Evolutionary conservation across 805 yeast species (phyloP).

Genomic region (Brettanomyces nanus): DNA sequence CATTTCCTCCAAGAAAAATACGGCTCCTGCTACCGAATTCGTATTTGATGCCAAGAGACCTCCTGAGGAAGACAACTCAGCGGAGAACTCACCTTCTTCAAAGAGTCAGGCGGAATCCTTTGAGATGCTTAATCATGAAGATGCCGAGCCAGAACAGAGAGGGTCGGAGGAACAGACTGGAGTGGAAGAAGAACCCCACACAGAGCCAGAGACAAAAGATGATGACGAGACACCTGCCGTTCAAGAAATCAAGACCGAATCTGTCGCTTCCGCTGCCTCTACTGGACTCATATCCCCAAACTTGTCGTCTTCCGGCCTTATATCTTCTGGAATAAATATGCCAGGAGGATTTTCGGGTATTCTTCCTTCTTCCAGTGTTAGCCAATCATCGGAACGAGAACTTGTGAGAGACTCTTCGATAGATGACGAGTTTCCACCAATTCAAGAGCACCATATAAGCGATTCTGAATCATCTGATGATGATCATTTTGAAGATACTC

Average conservation of each 20-base stretch:
- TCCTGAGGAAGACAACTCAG: conserved; percentile 2
- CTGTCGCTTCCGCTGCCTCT: background rate
- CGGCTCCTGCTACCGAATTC: no score
- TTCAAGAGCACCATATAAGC: conserved; percentile 1
- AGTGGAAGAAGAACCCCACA: background rate
- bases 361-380: background rate
- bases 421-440: background rate
- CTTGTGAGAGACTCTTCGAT: background rate
- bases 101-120: conserved; percentile 36
- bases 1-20: no score
- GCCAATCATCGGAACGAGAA: background rate
- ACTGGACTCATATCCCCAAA: background rate
- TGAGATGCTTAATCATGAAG: conserved; percentile 46
- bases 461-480: conserved; percentile 1
- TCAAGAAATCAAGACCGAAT: background rate
- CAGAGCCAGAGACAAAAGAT: conserved; percentile 1
- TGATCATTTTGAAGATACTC: conserved; percentile 2
- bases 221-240: background rate
- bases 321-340: background rate
- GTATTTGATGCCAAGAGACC: background rate
- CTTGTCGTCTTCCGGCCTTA: background rate
- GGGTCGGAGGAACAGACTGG: background rate
- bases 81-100: conserved; percentile 6
- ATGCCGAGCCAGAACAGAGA: conserved; percentile 13
- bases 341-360: background rate